Base-by-base conservation (phyloP, 2,329 filamentous ascomycete species). In the Aspergillus phoenicis region DNA sequence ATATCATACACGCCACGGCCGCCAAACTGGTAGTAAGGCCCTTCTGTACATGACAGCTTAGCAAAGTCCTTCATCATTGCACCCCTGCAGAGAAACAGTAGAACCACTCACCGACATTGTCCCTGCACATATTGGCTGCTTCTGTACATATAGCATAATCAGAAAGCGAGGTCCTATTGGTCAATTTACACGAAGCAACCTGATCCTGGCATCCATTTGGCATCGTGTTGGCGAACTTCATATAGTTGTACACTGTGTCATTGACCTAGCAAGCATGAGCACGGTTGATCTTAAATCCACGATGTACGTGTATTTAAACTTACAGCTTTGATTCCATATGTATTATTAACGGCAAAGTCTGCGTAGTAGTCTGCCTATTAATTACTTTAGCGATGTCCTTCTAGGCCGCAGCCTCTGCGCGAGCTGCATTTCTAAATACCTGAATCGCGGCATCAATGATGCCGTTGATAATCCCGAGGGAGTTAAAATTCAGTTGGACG, bases 101-200 rank as follows among this genome's bases (percentile, higher is more conserved):
- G 5, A 22, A 11, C 8, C 20, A 71, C 73, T 47, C 68, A 75
- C 73, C 80, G 6, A 90, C 84, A 8, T 85, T 82, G 53, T 81
- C 78, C 38, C 83, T 78, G 71, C 86, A 89, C 72, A 85, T 82
- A 38, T 81, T 75, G 2, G 76, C 75, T 2, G 88, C 87, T 58
- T 84, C 77, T 3, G 79, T 75, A 73, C 88, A 90, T 17, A 83
- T 66, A 7, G 78, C 71, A 52, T 75, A 72, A 57, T 78, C 78
- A 22, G 85, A 76, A 22, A 87, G 70, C 6, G 87, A 87, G 15
- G 73, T 71, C 30, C 84, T 83, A 67, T 91, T 88, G 8, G 83
- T 85, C 7, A 83, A 78, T 26, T 81, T 82, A 69, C 92, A 90
- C 70, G 85, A 87, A 2, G 86, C 85, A 52, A 91, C 85, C 75